Percentiles rank a stretch among this genome's conserved stretches.
Evolutionary conservation across 371 early-diverging fungal species (phyloP).

Genomic region (Caulochytrium protostelioides): DNA sequence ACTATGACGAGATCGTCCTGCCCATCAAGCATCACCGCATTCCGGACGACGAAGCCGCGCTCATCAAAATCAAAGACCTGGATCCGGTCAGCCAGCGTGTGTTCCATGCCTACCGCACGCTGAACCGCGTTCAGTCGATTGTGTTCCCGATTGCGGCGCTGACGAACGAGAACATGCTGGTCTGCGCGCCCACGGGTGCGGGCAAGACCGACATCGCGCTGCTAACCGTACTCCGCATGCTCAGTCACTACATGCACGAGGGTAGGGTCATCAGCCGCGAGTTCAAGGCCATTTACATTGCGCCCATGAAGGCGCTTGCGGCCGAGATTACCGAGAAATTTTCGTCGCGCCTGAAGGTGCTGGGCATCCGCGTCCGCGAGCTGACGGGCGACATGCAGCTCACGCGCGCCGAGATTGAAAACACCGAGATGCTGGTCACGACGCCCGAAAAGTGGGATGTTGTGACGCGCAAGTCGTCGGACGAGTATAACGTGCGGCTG

Average conservation of each 20-base stretch:
- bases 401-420: constrained; percentile 68
- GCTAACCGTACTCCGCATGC: constrained; percentile 62
- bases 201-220: constrained; percentile 98
- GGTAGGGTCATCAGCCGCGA: constrained; percentile 24
- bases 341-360: constrained; percentile 52
- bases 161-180: constrained; percentile 91
- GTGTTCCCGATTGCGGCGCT: constrained; percentile 79
- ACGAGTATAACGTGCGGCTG: constrained; percentile 72
- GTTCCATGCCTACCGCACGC: constrained; percentile 60
- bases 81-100: constrained; percentile 50
- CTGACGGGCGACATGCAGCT: constrained; percentile 87
- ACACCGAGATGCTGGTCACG: constrained; percentile 92
- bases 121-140: constrained; percentile 87
- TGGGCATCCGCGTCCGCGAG: constrained; percentile 72
- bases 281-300: constrained; percentile 96
- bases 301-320: constrained; percentile 99
- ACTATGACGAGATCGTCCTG: constrained; percentile 61
- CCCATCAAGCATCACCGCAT: constrained; percentile 45
- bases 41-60: constrained; percentile 26
- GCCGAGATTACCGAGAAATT: constrained; percentile 92
- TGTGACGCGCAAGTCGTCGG: constrained; percentile 83
- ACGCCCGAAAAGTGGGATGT: constrained; percentile 99
- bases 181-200: constrained; percentile 99
- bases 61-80: constrained; percentile 39
- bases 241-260: constrained; percentile 35